These are phyloP conservation scores for Globisporangium mamillatum DNA, from an alignment of 352 stramenopile genomes.

Conservation along the genomic window DNA sequence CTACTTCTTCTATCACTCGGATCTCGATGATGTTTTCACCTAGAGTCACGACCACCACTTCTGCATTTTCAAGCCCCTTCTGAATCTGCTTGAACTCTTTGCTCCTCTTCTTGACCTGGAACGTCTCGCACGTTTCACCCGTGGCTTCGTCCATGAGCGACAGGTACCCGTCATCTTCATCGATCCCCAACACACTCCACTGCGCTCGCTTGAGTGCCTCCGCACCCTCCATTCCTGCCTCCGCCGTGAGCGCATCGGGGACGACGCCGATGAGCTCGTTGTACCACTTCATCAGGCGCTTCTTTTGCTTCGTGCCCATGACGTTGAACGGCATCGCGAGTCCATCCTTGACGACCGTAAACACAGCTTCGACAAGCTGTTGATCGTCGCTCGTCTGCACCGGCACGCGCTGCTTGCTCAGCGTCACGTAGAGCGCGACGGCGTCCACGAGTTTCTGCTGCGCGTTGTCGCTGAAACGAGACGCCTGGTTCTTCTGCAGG, in stretches of 20 bases:
- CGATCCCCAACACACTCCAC: conserved; percentile 72
- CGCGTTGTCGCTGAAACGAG: conserved; percentile 73
- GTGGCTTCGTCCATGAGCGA: conserved; percentile 63
- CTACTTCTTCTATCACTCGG: conserved; percentile 28
- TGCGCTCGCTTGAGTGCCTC: conserved; percentile 21
- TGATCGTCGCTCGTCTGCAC: conserved; percentile 21
- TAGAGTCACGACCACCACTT: conserved; percentile 51
- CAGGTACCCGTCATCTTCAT: conserved; percentile 67
- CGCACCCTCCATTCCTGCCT: conserved; percentile 18
- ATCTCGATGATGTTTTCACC: conserved; percentile 55
- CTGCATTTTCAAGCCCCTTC: conserved; percentile 49
- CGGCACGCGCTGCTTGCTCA: conserved; percentile 44
- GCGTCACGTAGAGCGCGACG: conserved; percentile 61
- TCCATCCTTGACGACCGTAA: conserved; percentile 73
- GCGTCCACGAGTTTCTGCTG: conserved; percentile 78
- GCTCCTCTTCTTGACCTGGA: conserved; percentile 70
- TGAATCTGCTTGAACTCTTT: conserved; percentile 71
- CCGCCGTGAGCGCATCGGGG: conserved; percentile 31
- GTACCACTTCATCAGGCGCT: conserved; percentile 80
- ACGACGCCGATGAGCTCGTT: conserved; percentile 73
- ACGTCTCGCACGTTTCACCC: conserved; percentile 64
- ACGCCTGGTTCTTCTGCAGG: conserved; percentile 73
- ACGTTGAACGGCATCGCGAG: conserved; percentile 85
- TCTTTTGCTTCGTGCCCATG: conserved; percentile 80
- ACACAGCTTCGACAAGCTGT: conserved; percentile 54